Evolutionary conservation across 352 stramenopile genomes (phyloP).

Genomic region (Achlya hypogyna): DNA sequence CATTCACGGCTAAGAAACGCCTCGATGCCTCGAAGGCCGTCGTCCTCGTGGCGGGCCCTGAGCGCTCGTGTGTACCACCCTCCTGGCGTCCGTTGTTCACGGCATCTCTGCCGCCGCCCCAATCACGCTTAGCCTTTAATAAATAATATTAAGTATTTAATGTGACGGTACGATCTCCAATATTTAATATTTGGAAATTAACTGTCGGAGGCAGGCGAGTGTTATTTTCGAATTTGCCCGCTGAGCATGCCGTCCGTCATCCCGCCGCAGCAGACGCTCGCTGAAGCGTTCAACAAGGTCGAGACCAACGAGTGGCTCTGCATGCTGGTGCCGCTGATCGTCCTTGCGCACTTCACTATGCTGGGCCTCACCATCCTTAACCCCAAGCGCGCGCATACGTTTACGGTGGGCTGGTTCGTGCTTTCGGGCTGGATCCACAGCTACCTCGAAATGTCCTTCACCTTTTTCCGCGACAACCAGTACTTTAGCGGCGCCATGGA

Average conservation of each 20-base stretch:
- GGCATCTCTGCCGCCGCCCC: not conserved
- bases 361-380: not conserved
- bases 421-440: slow-evolving; percentile 16
- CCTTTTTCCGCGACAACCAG: slow-evolving; percentile 16
- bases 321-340: slow-evolving; percentile 7
- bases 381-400: not conserved
- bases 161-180: not conserved
- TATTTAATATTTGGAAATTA: too few species aligned
- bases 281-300: slow-evolving; percentile 8
- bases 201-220: not conserved
- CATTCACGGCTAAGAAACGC: too few species aligned
- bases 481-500: slow-evolving; percentile 17
- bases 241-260: slow-evolving; percentile 15
- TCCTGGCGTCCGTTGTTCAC: not conserved
- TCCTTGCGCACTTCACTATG: not conserved
- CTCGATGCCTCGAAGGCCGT: too few species aligned
- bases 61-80: too few species aligned
- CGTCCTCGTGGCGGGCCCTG: too few species aligned
- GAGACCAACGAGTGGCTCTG: not conserved
- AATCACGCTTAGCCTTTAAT: not conserved
- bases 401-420: slow-evolving; percentile 6
- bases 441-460: slow-evolving; percentile 16
- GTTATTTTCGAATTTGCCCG: not conserved
- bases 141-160: not conserved
- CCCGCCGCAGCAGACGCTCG: slow-evolving; percentile 5